Evolutionary conservation across 495 filamentous ascomycete species (phyloP).

Genomic region (Apiosordaria backusii): DNA sequence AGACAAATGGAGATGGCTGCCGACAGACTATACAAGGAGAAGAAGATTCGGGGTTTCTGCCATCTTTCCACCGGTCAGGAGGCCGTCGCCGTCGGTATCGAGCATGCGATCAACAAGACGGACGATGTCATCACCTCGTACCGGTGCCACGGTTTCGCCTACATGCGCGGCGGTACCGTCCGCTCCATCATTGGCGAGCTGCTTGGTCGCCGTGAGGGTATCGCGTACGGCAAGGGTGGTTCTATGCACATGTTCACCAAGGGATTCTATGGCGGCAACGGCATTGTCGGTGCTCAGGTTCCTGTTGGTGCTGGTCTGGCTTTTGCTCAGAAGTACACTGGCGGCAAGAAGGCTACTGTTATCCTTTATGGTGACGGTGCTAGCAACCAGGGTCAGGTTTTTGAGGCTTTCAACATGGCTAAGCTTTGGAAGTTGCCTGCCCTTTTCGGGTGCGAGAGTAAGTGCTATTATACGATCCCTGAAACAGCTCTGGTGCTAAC

Average conservation of each 20-base stretch:
- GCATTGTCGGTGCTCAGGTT: conserved; percentile 98
- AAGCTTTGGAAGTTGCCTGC: conserved; percentile 97
- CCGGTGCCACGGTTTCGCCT: conserved; percentile 95
- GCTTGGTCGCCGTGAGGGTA: conserved; percentile 89
- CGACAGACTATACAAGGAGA: conserved; percentile 97
- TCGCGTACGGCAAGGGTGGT: conserved; percentile 97
- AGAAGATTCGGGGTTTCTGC: conserved; percentile 99
- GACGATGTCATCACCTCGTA: conserved; percentile 98
- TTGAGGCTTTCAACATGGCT: conserved; percentile 99
- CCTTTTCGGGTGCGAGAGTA: conserved; percentile 98
- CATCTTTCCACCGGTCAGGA: conserved; percentile 97
- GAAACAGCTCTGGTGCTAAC: conserved; percentile 19
- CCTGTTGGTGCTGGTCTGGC: conserved; percentile 95
- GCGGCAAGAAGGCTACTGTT: conserved; percentile 76
- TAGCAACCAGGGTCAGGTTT: conserved; percentile 97
- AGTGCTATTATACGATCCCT: conserved; percentile 31
- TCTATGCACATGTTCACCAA: conserved; percentile 99
- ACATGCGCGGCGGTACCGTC: conserved; percentile 92
- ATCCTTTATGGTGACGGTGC: conserved; percentile 94
- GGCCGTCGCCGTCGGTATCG: conserved; percentile 94
- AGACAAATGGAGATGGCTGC: conserved; percentile 99
- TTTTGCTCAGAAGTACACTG: conserved; percentile 93
- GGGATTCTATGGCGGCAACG: conserved; percentile 97
- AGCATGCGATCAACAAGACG: conserved; percentile 84
- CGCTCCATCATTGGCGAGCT: conserved; percentile 95